Conservation (phyloP, 75 land plant genomes). For the Picea sitchensis region DNA sequence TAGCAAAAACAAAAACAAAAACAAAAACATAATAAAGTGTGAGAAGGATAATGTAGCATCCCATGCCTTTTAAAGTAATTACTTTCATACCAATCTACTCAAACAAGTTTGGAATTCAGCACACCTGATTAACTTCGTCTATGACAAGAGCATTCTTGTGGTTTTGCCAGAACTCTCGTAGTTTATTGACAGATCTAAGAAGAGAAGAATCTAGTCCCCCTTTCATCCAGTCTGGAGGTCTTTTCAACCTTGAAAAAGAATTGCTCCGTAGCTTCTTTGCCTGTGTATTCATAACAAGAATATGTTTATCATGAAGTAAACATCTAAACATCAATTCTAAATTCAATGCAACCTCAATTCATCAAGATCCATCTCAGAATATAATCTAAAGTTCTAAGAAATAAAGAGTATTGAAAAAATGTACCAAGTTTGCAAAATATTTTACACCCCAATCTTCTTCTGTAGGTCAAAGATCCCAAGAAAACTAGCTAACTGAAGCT, state of each 20-base stretch:
- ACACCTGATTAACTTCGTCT: constrained; percentile 34
- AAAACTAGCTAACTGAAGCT: not conserved
- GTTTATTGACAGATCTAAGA: constrained; percentile 35
- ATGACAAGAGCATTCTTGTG: constrained; percentile 53
- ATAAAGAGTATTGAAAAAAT: too few relatives aligned
- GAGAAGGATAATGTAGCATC: not conserved
- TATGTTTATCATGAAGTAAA: not conserved
- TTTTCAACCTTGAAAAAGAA: constrained; percentile 2
- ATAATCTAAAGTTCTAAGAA: too few relatives aligned
- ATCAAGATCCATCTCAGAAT: not conserved
- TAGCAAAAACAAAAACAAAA: not conserved
- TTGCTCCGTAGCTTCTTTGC: not conserved
- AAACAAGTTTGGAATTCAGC: not conserved
- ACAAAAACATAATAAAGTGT: not conserved
- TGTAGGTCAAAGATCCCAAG: not conserved
- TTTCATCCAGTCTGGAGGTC: constrained; percentile 9
- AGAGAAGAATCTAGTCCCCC: not conserved
- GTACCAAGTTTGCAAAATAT: not conserved
- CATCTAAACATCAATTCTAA: not conserved
- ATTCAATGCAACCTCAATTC: not conserved
- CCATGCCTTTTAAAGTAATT: too few relatives aligned
- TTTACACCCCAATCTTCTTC: not conserved
- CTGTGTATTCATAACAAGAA: not conserved
- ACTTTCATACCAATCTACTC: not conserved
- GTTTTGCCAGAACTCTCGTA: constrained; percentile 50